Evolutionary conservation across 2,329 filamentous ascomycete species (phyloP).

Genomic region (Pseudocercospora vitis): DNA sequence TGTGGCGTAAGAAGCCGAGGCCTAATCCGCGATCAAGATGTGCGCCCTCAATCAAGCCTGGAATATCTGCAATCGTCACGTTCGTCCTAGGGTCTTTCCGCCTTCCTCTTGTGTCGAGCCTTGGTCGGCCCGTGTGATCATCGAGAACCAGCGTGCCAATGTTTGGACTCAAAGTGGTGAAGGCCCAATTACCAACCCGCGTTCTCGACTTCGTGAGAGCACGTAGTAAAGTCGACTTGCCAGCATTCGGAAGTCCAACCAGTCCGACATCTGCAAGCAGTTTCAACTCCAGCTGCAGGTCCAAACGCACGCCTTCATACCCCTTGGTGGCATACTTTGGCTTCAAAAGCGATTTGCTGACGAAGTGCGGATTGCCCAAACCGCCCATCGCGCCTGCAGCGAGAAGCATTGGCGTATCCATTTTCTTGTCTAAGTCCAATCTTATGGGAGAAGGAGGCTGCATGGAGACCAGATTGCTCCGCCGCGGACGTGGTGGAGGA

Average conservation of each 20-base stretch:
- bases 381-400: conserved; percentile 87
- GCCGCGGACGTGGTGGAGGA: conserved; percentile 55
- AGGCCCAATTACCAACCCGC: conserved; percentile 90
- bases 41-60: conserved; percentile 86
- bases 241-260: conserved; percentile 92
- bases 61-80: conserved; percentile 94
- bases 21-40: conserved; percentile 90
- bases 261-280: conserved; percentile 92
- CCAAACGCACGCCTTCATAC: conserved; percentile 73
- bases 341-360: conserved; percentile 68
- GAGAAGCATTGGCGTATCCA: conserved; percentile 79
- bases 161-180: conserved; percentile 91
- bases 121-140: conserved; percentile 74
- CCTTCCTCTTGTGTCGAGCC: conserved; percentile 48
- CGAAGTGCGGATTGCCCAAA: conserved; percentile 90
- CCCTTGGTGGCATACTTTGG: conserved; percentile 89
- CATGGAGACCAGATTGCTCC: conserved; percentile 59
- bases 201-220: conserved; percentile 86
- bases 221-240: conserved; percentile 88
- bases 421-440: conserved; percentile 63
- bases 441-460: conserved; percentile 72
- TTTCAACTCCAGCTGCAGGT: conserved; percentile 87
- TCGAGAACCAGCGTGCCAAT: conserved; percentile 95
- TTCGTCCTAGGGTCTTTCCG: conserved; percentile 64
- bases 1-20: conserved; percentile 86